phyloP scores from a whole-genome alignment of 192 early-diverging fungal genomes.

The Coemansia sp. region DNA sequence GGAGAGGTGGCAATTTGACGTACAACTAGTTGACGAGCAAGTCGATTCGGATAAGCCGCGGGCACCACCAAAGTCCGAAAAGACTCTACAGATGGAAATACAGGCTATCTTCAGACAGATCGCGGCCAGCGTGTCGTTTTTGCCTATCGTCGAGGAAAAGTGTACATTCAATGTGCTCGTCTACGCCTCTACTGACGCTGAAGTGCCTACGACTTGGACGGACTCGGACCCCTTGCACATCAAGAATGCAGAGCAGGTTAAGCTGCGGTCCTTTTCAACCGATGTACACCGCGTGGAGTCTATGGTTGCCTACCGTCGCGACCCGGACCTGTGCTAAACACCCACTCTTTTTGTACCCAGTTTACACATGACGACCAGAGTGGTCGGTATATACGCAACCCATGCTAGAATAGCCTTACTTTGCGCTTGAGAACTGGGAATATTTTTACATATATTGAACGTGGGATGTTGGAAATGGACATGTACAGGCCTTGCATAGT shows the following conservation, averaged over 20 bases:
- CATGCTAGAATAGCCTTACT: no score
- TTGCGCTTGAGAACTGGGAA: no score
- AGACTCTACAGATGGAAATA: slow-evolving; percentile 64
- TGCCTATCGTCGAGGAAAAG: slow-evolving; percentile 83
- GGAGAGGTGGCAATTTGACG: slow-evolving; percentile 95
- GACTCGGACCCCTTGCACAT: slow-evolving; percentile 80
- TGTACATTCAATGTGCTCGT: slow-evolving; percentile 92
- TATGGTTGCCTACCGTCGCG: slow-evolving; percentile 78
- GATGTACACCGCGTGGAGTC: slow-evolving; percentile 79
- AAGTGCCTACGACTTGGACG: slow-evolving; percentile 82
- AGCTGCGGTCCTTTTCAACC: slow-evolving; percentile 79
- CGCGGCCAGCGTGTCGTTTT: slow-evolving; percentile 82
- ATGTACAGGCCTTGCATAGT: no score
- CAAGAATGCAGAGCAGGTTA: slow-evolving; percentile 81
- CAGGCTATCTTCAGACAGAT: slow-evolving; percentile 91
- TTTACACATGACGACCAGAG: no score
- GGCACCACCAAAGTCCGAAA: slow-evolving; percentile 45
- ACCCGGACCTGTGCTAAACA: slow-evolving; percentile 57
- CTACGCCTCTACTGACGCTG: slow-evolving; percentile 82
- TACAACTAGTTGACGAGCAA: slow-evolving; percentile 62
- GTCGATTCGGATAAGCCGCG: not conserved
- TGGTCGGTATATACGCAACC: no score
- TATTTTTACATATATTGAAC: no score
- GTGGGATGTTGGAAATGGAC: no score
- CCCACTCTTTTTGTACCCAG: no score